Evolutionary conservation across 2,329 filamentous ascomycete genomes (phyloP), one percentile per base, ranked within the genome.

Genomic region (Penicillium sp.): DNA sequence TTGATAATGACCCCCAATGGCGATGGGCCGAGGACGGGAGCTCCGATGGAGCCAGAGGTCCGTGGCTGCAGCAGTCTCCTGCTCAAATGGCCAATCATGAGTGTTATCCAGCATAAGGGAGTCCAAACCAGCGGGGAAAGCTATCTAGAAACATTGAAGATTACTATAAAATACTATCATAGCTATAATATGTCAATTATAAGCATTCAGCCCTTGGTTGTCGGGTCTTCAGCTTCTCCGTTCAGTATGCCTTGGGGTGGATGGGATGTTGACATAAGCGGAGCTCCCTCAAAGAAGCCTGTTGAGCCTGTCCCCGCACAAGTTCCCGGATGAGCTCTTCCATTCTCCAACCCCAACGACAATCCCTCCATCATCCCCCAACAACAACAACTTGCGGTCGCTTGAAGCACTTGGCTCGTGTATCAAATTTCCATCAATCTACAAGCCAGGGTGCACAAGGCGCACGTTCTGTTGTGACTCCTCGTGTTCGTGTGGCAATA

Each of bases 251-350:
- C n/a, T n/a, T n/a, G n/a, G n/a, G n/a, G 50, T 44, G 51, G 45
- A 47, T 59, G 58, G 57, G 57, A 60, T 51, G 64, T 68, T 69
- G 67, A 69, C 68, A 69, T 70, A 69, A 70, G 68, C 68, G 40
- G 61, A 61, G 66, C 66, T 35, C n/a, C 28, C 35, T 35, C 49
- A 35, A 51, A 22, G 28, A 51, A 51, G 30, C 30, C 30, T 47
- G 53, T 60, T 40, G 55, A 55, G 40, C 30, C 53, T 54, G 51
- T 64, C 61, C 58, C 65, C 65, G 60, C 63, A 67, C 61, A 61
- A 61, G 10, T 53, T 53, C 49, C 56, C 49, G 37, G 19, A 45
- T 42, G 44, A 58, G 50, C 56, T 45, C 37, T 24, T 57, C 35
- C 38, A 55, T 42, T 50, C 51, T 53, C 38, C 45, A 33, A 50